These are phyloP conservation scores for Paecilomyces formosus DNA, from an alignment of 2,329 filamentous ascomycete species.

Conservation along the genomic window DNA sequence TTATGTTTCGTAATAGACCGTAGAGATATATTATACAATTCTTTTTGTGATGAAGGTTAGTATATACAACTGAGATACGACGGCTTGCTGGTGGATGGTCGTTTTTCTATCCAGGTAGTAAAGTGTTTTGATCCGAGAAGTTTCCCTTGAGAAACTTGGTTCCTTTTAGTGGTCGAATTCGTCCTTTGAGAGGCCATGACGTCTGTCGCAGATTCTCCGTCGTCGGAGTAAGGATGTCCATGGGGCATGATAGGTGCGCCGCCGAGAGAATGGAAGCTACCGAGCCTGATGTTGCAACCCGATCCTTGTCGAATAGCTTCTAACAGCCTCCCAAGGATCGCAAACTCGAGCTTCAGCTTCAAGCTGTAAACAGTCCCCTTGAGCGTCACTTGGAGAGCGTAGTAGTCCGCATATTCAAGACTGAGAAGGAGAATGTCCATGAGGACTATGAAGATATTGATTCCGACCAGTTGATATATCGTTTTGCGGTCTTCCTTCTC, in stretches of 20 bases:
- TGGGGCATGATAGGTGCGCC: slow-evolving; percentile 3
- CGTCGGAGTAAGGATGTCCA: slow-evolving; percentile 7
- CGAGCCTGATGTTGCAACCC: slow-evolving; percentile 16
- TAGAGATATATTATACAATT: not conserved
- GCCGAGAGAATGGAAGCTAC: slow-evolving; percentile 8
- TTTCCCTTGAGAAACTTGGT: slow-evolving; percentile 12
- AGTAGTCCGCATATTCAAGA: slow-evolving; percentile 36
- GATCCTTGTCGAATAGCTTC: slow-evolving; percentile 23
- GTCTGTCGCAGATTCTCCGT: slow-evolving; percentile 2
- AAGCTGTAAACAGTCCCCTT: slow-evolving; percentile 42
- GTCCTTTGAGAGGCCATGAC: slow-evolving; percentile 1
- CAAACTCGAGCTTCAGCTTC: slow-evolving; percentile 44
- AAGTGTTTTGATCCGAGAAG: slow-evolving; percentile 15
- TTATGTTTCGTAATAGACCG: not conserved
- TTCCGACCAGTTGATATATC: slow-evolving; percentile 42
- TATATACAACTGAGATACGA: not conserved
- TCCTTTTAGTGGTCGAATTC: slow-evolving; percentile 6
- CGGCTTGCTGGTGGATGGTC: not conserved
- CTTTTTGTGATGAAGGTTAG: not conserved
- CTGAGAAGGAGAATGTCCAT: slow-evolving; percentile 40
- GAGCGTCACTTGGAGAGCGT: slow-evolving; percentile 37
- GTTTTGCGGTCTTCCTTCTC: slow-evolving; percentile 30
- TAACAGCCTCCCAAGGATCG: slow-evolving; percentile 44
- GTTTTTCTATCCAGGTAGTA: slow-evolving; percentile 13
- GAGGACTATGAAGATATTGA: slow-evolving; percentile 42